Percentiles rank a stretch among this genome's conserved stretches.
Conservation (phyloP, 441 rosid species). For the Mallotus repandus region DNA sequence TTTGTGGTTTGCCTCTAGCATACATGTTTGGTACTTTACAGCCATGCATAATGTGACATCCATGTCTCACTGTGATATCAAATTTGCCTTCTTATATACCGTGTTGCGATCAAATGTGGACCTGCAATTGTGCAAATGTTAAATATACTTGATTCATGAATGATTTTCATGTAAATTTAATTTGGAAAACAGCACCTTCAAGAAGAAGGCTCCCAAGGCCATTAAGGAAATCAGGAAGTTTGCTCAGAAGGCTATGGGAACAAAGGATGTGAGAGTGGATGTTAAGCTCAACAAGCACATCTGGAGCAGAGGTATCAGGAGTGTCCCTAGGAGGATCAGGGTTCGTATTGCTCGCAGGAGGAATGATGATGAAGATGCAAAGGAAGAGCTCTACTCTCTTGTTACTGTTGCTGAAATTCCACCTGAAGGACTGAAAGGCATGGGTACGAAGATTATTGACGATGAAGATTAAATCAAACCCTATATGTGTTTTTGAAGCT, state of each 20-base stretch:
- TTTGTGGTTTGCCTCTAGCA: background rate
- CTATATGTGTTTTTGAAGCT: background rate
- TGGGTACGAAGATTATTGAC: conserved; percentile 80
- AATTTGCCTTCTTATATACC: background rate
- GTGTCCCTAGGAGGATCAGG: conserved; percentile 88
- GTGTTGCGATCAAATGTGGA: background rate
- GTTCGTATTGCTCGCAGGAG: conserved; percentile 87
- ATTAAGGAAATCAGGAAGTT: conserved; percentile 92
- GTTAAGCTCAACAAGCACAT: conserved; percentile 91
- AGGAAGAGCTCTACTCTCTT: conserved; percentile 90
- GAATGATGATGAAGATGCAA: conserved; percentile 93
- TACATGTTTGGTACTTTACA: background rate
- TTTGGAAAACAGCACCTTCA: conserved; percentile 66
- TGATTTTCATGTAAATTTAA: background rate
- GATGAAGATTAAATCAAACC: conserved; percentile 59
- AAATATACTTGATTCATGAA: background rate
- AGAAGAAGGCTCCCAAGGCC: conserved; percentile 97
- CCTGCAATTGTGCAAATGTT: background rate
- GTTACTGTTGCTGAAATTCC: conserved; percentile 86
- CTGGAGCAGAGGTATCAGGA: conserved; percentile 88
- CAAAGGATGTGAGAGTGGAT: conserved; percentile 85
- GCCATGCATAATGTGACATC: too few species aligned
- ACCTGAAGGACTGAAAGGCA: conserved; percentile 64
- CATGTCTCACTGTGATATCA: too few species aligned
- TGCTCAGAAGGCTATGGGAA: conserved; percentile 85